Evolutionary conservation across 108 stramenopile genomes (phyloP).

Genomic region (Skeletonema menzelii): DNA sequence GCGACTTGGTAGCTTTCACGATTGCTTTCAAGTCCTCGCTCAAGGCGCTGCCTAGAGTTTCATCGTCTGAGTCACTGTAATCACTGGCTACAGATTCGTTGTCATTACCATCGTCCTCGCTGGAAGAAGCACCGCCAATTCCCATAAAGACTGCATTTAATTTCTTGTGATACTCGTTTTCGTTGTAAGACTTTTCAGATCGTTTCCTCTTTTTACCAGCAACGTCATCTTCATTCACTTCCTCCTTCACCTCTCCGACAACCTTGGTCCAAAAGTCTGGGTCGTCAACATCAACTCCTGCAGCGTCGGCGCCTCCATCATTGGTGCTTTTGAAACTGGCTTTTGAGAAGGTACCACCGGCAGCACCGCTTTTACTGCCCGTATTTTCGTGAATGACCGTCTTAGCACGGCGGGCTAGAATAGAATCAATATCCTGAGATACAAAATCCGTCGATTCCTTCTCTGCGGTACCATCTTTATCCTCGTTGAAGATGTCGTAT

Average conservation of each 20-base stretch:
- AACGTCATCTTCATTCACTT: conserved; percentile 41
- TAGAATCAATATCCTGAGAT: conserved; percentile 85
- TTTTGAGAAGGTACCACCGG: conserved; percentile 92
- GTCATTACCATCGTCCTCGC: conserved; percentile 22
- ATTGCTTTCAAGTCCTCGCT: conserved; percentile 29
- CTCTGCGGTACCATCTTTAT: conserved; percentile 77
- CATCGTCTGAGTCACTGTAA: conserved; percentile 26
- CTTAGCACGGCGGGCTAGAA: conserved; percentile 70
- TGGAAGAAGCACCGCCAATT: conserved; percentile 10
- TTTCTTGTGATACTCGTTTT: conserved; percentile 46
- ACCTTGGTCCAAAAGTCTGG: conserved; percentile 95
- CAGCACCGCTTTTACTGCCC: conserved; percentile 68
- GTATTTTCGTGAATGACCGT: conserved; percentile 85
- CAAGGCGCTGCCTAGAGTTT: conserved; percentile 36
- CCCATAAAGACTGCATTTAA: conserved; percentile 31
- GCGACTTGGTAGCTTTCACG: conserved; percentile 23
- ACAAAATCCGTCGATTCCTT: conserved; percentile 81
- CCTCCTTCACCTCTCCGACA: conserved; percentile 69
- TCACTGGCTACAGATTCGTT: conserved; percentile 40
- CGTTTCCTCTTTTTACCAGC: conserved; percentile 50
- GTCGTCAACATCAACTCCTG: conserved; percentile 72
- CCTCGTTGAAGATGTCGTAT: conserved; percentile 88
- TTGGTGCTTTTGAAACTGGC: conserved; percentile 83
- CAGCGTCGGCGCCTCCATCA: conserved; percentile 28
- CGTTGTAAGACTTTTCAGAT: conserved; percentile 61